These are phyloP conservation scores for Berkeleyomyces basicola DNA, from an alignment of 2,329 filamentous ascomycete genomes.

Conservation along the genomic window DNA sequence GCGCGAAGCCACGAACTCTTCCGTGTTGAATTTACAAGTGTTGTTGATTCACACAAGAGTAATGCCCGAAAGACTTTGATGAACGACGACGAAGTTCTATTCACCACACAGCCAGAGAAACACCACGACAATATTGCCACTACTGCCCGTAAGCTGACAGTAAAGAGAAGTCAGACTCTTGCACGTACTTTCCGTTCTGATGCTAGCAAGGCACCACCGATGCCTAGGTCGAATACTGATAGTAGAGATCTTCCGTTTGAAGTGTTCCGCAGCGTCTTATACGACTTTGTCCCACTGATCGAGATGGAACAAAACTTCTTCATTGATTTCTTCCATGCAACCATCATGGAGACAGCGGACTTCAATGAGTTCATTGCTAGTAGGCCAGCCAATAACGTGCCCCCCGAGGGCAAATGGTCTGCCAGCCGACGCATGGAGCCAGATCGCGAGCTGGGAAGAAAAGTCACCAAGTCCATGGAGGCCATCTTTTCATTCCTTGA, in stretches of 20 bases:
- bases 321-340: slow-evolving; percentile 90
- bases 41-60: slow-evolving; percentile 62
- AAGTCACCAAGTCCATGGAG: slow-evolving; percentile 76
- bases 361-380: slow-evolving; percentile 66
- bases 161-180: slow-evolving; percentile 81
- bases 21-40: slow-evolving; percentile 64
- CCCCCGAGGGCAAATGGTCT: slow-evolving; percentile 15
- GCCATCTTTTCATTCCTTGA: slow-evolving; percentile 72
- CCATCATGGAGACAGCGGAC: slow-evolving; percentile 64
- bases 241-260: slow-evolving; percentile 60
- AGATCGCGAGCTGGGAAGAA: slow-evolving; percentile 69
- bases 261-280: slow-evolving; percentile 61
- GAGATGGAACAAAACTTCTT: slow-evolving; percentile 94
- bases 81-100: slow-evolving; percentile 72
- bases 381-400: slow-evolving; percentile 12
- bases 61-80: slow-evolving; percentile 57
- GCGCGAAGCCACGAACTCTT: slow-evolving; percentile 61
- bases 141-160: slow-evolving; percentile 75
- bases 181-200: slow-evolving; percentile 58
- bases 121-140: slow-evolving; percentile 63
- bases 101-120: slow-evolving; percentile 69
- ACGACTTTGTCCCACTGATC: slow-evolving; percentile 68
- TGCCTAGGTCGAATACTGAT: slow-evolving; percentile 26
- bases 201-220: slow-evolving; percentile 35
- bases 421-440: slow-evolving; percentile 51